Conservation (phyloP, 2,329 filamentous ascomycete genomes). For the Colletotrichum cordylinicola region DNA sequence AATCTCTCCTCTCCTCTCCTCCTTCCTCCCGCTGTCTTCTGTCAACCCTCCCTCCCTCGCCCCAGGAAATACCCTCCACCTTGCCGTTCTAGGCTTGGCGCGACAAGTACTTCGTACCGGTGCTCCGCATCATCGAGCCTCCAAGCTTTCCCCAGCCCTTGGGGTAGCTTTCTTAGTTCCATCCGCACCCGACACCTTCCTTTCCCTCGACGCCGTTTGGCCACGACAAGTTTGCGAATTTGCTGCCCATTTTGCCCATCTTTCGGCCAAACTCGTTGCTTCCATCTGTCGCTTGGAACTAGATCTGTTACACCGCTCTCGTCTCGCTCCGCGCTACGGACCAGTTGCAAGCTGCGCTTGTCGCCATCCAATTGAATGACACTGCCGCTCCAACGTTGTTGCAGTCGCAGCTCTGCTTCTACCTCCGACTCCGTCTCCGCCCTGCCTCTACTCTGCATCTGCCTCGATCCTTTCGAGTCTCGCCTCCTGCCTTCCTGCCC, state of each 20-base stretch:
- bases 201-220: neutral
- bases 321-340: neutral
- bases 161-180: constrained; percentile 3
- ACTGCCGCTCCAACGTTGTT: neutral
- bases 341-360: neutral
- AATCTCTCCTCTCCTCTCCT: neutral
- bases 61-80: constrained; percentile 10
- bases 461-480: neutral
- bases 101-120: constrained; percentile 1
- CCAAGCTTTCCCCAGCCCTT: constrained; percentile 18
- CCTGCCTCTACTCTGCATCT: neutral
- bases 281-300: constrained; percentile 9
- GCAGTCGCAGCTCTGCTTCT: neutral
- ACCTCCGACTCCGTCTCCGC: neutral
- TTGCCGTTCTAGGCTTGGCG: constrained; percentile 19
- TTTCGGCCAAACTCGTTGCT: constrained; percentile 19
- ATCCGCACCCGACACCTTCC: neutral
- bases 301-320: constrained; percentile 11
- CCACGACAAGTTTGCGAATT: neutral
- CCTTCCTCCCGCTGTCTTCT: constrained; percentile 14
- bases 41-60: constrained; percentile 9
- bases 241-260: neutral
- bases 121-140: constrained; percentile 10
- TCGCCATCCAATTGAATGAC: neutral
- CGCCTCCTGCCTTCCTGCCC: neutral